These are phyloP conservation scores for Phialophora chinensis DNA, from an alignment of 2,329 filamentous ascomycete species.

Conservation along the genomic window DNA sequence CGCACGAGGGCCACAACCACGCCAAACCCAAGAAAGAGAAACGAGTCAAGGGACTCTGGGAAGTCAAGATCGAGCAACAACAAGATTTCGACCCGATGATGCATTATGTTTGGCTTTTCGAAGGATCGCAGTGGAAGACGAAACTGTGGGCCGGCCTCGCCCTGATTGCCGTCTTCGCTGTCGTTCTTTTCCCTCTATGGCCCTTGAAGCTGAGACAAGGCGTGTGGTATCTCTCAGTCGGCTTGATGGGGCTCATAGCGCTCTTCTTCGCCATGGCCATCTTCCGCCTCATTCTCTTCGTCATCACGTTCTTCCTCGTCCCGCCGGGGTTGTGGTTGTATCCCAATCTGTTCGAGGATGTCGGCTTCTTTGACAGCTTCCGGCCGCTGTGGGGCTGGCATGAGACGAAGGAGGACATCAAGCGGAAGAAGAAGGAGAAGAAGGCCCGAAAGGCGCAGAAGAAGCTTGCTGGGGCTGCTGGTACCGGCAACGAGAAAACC, in stretches of 20 bases:
- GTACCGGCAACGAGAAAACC: conserved; percentile 14
- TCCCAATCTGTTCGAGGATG: conserved; percentile 97
- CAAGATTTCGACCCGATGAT: conserved; percentile 74
- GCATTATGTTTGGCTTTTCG: conserved; percentile 97
- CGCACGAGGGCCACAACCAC: conserved; percentile 75
- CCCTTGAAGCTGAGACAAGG: conserved; percentile 87
- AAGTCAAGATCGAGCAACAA: conserved; percentile 91
- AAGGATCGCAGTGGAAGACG: conserved; percentile 90
- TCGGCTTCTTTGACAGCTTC: conserved; percentile 98
- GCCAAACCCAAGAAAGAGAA: conserved; percentile 74
- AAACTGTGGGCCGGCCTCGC: conserved; percentile 88
- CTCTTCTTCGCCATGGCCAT: conserved; percentile 98
- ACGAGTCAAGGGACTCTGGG: conserved; percentile 95
- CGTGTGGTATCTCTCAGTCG: conserved; percentile 97
- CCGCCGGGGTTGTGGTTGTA: conserved; percentile 96
- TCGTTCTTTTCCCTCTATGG: conserved; percentile 97
- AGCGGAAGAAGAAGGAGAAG: conserved; percentile 56
- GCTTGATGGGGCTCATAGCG: conserved; percentile 84
- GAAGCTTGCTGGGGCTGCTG: conserved; percentile 19
- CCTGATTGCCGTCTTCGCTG: conserved; percentile 79
- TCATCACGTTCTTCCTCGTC: conserved; percentile 82
- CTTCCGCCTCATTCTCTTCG: conserved; percentile 92
- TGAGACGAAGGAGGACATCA: conserved; percentile 66
- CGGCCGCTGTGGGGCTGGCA: conserved; percentile 98
- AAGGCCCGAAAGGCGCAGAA: conserved; percentile 42